Evolutionary conservation across 306 rosid genomes (phyloP).

Genomic region (Ormosia emarginata): DNA sequence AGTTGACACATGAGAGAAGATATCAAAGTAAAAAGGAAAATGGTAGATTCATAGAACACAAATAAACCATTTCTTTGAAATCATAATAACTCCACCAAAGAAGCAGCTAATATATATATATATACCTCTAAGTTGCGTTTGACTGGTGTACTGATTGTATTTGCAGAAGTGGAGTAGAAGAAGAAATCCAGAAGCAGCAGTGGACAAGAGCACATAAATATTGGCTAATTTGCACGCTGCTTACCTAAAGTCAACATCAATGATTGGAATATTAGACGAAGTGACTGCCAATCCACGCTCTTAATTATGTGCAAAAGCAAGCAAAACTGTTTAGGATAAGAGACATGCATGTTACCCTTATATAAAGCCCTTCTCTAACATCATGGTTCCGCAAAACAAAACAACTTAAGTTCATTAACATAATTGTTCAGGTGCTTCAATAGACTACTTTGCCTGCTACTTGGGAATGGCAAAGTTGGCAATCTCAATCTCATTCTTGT

Average conservation of each 20-base stretch:
- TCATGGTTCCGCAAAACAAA: neutral
- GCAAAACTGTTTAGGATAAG: neutral
- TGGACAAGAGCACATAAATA: neutral
- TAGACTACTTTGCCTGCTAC: neutral
- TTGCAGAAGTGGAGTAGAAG: neutral
- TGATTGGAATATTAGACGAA: neutral
- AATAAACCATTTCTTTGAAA: neutral
- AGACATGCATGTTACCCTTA: slow-evolving; percentile 10
- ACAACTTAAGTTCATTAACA: neutral
- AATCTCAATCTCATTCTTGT: slow-evolving; percentile 14
- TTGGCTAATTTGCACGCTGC: slow-evolving; percentile 4
- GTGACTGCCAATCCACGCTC: neutral
- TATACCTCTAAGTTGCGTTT: neutral
- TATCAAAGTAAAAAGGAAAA: no score
- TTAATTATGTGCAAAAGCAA: neutral
- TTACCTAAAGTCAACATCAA: neutral
- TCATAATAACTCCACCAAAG: neutral
- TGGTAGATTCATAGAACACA: neutral
- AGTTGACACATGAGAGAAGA: neutral
- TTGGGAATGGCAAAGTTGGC: slow-evolving; percentile 20
- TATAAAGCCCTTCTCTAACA: slow-evolving; percentile 20
- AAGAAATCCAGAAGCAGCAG: neutral
- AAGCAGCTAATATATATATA: neutral
- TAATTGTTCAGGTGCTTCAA: neutral
- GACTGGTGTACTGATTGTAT: neutral